Percentiles rank a stretch among this genome's conserved stretches.
phyloP scores from a whole-genome alignment of 192 early-diverging fungal species.

The Kickxella alabastrina region DNA sequence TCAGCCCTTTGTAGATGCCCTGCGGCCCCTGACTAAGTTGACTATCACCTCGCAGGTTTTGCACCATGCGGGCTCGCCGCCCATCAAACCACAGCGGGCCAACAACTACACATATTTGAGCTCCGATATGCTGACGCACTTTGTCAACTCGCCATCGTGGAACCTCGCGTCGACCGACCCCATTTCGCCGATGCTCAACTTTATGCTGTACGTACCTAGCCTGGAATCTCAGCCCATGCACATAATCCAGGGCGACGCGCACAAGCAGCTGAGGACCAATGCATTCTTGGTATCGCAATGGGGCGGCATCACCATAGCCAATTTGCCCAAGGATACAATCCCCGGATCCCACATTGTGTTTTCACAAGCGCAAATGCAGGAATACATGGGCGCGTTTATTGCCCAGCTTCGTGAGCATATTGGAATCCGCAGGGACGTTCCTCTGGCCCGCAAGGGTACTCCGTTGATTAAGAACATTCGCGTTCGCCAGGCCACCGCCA shows the following conservation, averaged over 20 bases:
- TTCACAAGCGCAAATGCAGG: conserved; percentile 56
- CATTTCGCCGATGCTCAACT: conserved; percentile 77
- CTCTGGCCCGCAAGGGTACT: conserved; percentile 13
- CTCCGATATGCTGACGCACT: conserved; percentile 74
- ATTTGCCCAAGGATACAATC: conserved; percentile 14
- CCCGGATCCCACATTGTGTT: conserved; percentile 19
- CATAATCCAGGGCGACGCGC: conserved; percentile 54
- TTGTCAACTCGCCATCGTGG: conserved; percentile 97
- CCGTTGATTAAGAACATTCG: conserved; percentile 12
- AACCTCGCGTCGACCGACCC: conserved; percentile 86
- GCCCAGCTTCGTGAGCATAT: conserved; percentile 78
- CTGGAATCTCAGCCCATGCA: conserved; percentile 63
- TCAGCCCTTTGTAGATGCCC: conserved; percentile 64
- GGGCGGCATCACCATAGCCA: conserved; percentile 83
- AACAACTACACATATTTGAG: conserved; percentile 53
- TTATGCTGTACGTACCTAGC: conserved; percentile 84
- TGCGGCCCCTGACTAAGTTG: conserved; percentile 70
- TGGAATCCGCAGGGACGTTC: conserved; percentile 63
- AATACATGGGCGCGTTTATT: conserved; percentile 75
- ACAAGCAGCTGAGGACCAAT: conserved; percentile 40
- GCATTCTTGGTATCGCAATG: conserved; percentile 92
- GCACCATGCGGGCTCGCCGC: conserved; percentile 71
- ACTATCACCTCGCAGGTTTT: conserved; percentile 80
- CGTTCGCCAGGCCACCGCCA: conserved; percentile 45
- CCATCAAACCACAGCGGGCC: conserved; percentile 56